Evolutionary conservation across 208 protist genomes (phyloP).

Genomic region (Acanthamoeba sp.): DNA sequence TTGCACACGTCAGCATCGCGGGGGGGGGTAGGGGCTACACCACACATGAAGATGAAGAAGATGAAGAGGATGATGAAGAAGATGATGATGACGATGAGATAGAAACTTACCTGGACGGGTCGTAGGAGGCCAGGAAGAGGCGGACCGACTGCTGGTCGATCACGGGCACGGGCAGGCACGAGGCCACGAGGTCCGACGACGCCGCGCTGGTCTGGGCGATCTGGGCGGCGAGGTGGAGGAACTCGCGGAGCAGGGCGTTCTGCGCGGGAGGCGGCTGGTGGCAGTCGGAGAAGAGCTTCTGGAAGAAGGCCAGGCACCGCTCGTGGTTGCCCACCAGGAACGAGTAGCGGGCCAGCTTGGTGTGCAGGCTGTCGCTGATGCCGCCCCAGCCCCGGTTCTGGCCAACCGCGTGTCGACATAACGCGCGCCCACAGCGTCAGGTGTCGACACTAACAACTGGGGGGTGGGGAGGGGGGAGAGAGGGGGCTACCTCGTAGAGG

Average conservation of each 20-base stretch:
- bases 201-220: not conserved
- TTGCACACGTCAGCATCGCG: not conserved
- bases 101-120: not conserved
- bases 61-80: no score
- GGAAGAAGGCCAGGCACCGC: conserved; percentile 15
- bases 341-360: conserved; percentile 18
- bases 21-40: no score
- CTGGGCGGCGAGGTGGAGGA: conserved; percentile 13
- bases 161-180: conserved; percentile 20
- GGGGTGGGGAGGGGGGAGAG: no score
- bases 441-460: not conserved
- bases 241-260: conserved; percentile 2
- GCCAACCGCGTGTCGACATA: no score
- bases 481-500: conserved; percentile 57
- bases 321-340: conserved; percentile 34
- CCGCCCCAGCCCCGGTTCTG: conserved; percentile 41
- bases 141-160: conserved; percentile 36
- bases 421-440: not conserved
- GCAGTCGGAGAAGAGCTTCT: conserved; percentile 37
- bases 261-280: conserved; percentile 18
- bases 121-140: conserved; percentile 16
- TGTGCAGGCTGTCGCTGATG: conserved; percentile 23
- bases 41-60: no score
- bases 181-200: conserved; percentile 12
- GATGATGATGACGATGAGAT: no score